Evolutionary conservation across 257 asterid genomes (phyloP).

Genomic region (Datura wrightii): DNA sequence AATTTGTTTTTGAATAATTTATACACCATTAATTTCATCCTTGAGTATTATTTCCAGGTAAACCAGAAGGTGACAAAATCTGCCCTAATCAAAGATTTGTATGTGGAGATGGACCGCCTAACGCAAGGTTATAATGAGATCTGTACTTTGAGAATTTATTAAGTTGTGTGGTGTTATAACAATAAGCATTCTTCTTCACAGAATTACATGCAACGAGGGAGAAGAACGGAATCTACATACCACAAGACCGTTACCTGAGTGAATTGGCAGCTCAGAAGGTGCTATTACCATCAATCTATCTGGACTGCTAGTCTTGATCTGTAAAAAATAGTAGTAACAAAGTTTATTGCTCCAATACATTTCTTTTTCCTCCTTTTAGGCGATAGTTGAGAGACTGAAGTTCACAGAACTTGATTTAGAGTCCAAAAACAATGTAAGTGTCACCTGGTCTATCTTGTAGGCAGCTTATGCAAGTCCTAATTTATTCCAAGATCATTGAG

Average conservation of each 20-base stretch:
- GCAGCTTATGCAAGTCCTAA: constrained; percentile 14
- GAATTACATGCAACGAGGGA: constrained; percentile 51
- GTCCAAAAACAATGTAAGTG: constrained; percentile 37
- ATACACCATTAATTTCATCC: not conserved
- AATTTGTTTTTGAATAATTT: not conserved
- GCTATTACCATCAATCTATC: constrained; percentile 20
- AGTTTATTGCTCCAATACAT: constrained; percentile 1
- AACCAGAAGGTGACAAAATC: constrained; percentile 60
- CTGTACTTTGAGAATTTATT: not conserved
- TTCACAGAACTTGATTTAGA: constrained; percentile 43
- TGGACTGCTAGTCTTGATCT: constrained; percentile 18
- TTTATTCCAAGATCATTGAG: constrained; percentile 28
- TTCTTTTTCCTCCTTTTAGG: constrained; percentile 31
- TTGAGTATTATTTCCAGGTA: constrained; percentile 42
- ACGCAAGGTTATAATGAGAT: constrained; percentile 49
- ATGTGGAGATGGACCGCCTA: constrained; percentile 50
- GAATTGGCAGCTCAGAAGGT: constrained; percentile 56
- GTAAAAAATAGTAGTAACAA: not conserved
- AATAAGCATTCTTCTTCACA: constrained; percentile 22
- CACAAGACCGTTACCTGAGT: constrained; percentile 40
- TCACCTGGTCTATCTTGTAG: not conserved
- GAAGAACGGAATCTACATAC: constrained; percentile 45
- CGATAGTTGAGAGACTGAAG: constrained; percentile 39
- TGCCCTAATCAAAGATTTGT: constrained; percentile 50
- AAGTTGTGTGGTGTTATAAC: constrained; percentile 21